phyloP scores from a whole-genome alignment of 108 stramenopile species.

The Fistulifera pelliculosa region DNA sequence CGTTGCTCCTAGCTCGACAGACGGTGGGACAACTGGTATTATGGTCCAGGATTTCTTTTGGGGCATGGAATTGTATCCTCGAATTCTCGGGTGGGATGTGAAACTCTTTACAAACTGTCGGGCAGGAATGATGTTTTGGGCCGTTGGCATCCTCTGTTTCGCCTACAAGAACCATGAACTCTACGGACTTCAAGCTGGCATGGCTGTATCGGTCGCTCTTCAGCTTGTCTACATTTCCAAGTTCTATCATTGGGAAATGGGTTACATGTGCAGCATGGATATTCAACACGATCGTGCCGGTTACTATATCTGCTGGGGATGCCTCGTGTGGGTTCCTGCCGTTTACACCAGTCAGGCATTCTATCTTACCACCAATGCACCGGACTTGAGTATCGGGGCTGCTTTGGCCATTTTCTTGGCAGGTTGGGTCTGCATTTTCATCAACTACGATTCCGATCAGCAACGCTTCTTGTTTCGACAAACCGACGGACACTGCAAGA shows the following conservation, averaged over 20 bases:
- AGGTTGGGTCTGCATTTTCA: conserved; percentile 59
- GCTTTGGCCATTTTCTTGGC: conserved; percentile 57
- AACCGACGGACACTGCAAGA: conserved; percentile 60
- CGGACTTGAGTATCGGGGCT: conserved; percentile 46
- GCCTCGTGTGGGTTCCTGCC: conserved; percentile 96
- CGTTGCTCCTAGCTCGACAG: conserved; percentile 70
- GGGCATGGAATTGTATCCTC: conserved; percentile 98
- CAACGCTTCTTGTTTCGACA: conserved; percentile 92
- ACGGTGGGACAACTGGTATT: conserved; percentile 81
- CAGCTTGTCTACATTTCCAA: conserved; percentile 93
- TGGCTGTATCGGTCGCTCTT: conserved; percentile 62
- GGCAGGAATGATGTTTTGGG: conserved; percentile 97
- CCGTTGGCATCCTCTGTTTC: conserved; percentile 49
- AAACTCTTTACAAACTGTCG: conserved; percentile 98
- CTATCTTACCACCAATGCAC: conserved; percentile 78
- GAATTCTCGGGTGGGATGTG: conserved; percentile 89
- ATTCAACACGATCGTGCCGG: conserved; percentile 69
- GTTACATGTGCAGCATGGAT: conserved; percentile 99
- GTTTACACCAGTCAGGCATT: conserved; percentile 88
- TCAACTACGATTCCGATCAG: conserved; percentile 96
- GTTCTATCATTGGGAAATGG: conserved; percentile 99
- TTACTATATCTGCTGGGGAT: conserved; percentile 99
- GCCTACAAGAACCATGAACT: conserved; percentile 35
- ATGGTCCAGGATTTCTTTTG: conserved; percentile 93
- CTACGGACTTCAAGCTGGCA: conserved; percentile 43